phyloP scores from a whole-genome alignment of 2,329 filamentous ascomycete genomes.

The Talaromyces sp. region DNA sequence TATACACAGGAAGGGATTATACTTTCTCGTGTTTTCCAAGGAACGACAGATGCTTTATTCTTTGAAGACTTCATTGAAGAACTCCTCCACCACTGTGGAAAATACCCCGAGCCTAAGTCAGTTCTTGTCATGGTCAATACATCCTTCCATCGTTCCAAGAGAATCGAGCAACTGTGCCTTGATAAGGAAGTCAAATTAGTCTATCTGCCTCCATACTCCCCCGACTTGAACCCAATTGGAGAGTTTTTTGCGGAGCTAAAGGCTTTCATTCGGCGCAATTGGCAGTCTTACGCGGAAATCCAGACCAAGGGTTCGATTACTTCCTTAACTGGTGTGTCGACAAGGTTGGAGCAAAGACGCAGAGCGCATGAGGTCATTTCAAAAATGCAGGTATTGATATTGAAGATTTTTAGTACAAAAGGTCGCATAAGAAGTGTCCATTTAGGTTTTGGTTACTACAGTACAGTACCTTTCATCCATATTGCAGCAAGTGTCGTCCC shows the following conservation, averaged over 20 bases:
- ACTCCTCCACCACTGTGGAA: conserved; percentile 1
- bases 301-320: conserved; percentile 18
- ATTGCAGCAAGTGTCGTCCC: neutral
- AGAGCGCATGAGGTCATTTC: conserved; percentile 3
- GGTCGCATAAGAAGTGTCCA: neutral
- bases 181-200: conserved; percentile 30
- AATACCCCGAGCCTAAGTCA: conserved; percentile 4
- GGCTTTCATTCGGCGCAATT: conserved; percentile 34
- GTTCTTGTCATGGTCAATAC: neutral
- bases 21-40: neutral
- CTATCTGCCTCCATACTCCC: conserved; percentile 38
- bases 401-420: neutral
- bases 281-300: conserved; percentile 16
- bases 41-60: neutral
- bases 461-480: neutral
- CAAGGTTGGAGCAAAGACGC: conserved; percentile 15
- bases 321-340: conserved; percentile 31
- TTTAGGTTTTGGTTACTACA: neutral
- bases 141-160: conserved; percentile 4
- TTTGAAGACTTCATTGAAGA: conserved; percentile 3
- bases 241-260: conserved; percentile 38
- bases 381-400: neutral
- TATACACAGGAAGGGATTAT: neutral
- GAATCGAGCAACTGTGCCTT: neutral
- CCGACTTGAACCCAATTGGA: conserved; percentile 37